A percentile compares a stretch with the other conserved stretches of the same genome.
Evolutionary conservation across 257 asterid genomes (phyloP).

Genomic region (Ligustrum vulgare): DNA sequence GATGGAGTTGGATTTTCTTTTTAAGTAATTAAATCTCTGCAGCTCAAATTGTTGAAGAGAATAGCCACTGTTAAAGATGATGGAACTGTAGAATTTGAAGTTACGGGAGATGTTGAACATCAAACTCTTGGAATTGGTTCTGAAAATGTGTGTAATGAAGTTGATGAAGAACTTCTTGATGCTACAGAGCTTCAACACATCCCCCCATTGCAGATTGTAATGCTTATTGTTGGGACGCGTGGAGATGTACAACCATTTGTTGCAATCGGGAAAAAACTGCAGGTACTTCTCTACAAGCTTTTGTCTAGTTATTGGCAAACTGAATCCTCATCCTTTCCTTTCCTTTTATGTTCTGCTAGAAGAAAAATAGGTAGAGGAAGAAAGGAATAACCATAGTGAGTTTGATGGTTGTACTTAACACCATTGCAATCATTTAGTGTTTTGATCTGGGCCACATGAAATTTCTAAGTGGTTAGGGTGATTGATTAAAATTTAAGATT

Average conservation of each 20-base stretch:
- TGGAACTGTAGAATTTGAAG: conserved; percentile 91
- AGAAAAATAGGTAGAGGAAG: background rate
- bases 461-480: background rate
- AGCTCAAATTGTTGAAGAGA: conserved; percentile 93
- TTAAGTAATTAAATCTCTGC: conserved; percentile 58
- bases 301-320: background rate
- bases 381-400: background rate
- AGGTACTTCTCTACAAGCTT: conserved; percentile 41
- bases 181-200: conserved; percentile 62
- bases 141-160: conserved; percentile 39
- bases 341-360: background rate
- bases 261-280: conserved; percentile 83
- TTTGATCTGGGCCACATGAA: background rate
- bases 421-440: background rate
- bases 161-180: conserved; percentile 63
- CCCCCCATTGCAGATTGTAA: conserved; percentile 82
- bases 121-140: conserved; percentile 44
- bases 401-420: background rate
- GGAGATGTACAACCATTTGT: conserved; percentile 98
- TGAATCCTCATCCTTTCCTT: background rate
- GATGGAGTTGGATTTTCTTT: conserved; percentile 24
- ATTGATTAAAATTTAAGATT: background rate
- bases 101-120: conserved; percentile 72
- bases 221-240: conserved; percentile 96
- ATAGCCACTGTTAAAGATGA: conserved; percentile 85